Evolutionary conservation across 2,329 filamentous ascomycete species (phyloP).

Genomic region (Calcarisporium arbuscula): DNA sequence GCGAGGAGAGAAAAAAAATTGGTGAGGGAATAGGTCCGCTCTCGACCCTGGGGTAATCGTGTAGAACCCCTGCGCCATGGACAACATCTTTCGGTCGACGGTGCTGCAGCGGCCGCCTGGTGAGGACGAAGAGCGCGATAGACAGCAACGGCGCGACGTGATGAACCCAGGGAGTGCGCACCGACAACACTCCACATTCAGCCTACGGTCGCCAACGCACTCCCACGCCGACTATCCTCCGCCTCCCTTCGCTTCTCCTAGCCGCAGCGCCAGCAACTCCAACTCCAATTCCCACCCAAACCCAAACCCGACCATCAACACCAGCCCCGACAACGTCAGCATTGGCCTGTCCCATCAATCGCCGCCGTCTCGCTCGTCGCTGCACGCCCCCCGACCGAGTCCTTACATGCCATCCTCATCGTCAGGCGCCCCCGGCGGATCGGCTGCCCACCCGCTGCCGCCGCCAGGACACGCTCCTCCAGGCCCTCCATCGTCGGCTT

Average conservation of each 20-base stretch:
- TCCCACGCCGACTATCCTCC: slow-evolving; percentile 33
- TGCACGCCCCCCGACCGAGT: slow-evolving; percentile 21
- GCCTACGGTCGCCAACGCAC: slow-evolving; percentile 43
- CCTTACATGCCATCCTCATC: slow-evolving; percentile 31
- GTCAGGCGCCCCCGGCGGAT: slow-evolving; percentile 20
- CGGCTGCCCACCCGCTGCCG: slow-evolving; percentile 23
- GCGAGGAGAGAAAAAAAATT: no score
- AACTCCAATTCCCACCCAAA: slow-evolving; percentile 19
- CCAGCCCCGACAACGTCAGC: slow-evolving; percentile 20
- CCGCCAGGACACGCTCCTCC: slow-evolving; percentile 20
- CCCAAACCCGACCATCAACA: slow-evolving; percentile 20
- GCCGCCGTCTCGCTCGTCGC: slow-evolving; percentile 20
- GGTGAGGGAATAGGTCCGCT: no score
- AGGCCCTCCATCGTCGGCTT: slow-evolving; percentile 9
- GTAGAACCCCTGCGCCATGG: slow-evolving; percentile 34
- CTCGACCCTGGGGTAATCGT: no score
- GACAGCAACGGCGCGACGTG: slow-evolving; percentile 39
- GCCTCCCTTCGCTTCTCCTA: slow-evolving; percentile 22
- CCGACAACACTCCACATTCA: slow-evolving; percentile 40
- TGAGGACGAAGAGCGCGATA: slow-evolving; percentile 31
- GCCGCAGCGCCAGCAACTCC: slow-evolving; percentile 21
- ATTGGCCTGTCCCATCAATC: slow-evolving; percentile 24
- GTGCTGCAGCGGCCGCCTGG: slow-evolving; percentile 41
- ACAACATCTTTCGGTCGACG: slow-evolving; percentile 43
- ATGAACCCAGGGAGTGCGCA: slow-evolving; percentile 33